Conservation (phyloP, 176 grass and related monocot genomes). For the Aegilops tauschii region DNA sequence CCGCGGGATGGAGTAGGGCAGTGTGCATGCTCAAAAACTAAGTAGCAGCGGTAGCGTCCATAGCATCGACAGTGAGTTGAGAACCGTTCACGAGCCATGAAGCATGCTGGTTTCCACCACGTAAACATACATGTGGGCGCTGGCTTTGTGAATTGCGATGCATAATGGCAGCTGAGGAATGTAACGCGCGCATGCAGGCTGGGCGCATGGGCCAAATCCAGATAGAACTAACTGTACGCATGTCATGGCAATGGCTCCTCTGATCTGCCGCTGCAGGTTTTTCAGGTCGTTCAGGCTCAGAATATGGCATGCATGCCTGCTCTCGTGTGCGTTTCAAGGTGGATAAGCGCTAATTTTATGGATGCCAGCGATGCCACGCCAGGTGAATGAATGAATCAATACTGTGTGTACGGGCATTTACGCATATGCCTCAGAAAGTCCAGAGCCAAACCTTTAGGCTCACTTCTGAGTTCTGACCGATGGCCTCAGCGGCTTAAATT, state of each 20-base stretch:
- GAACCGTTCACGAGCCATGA: not conserved
- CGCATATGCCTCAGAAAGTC: too few species aligned
- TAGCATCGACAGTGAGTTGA: not conserved
- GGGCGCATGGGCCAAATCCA: not conserved
- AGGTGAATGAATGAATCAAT: too few species aligned
- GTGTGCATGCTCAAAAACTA: not conserved
- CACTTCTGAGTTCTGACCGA: too few species aligned
- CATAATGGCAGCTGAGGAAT: not conserved
- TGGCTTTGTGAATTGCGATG: too few species aligned
- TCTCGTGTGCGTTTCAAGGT: not conserved
- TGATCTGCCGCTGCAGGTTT: not conserved
- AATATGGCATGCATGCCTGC: not conserved
- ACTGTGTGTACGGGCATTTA: too few species aligned
- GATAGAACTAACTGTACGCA: not conserved
- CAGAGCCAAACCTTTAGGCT: too few species aligned
- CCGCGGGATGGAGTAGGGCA: too few species aligned
- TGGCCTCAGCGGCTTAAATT: too few species aligned
- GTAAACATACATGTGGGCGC: not conserved
- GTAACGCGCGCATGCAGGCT: not conserved
- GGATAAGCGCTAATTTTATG: not conserved
- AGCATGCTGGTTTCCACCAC: not conserved
- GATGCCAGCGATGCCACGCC: constrained; percentile 20
- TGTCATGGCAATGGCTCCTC: constrained; percentile 4
- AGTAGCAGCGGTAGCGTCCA: not conserved
- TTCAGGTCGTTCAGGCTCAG: constrained; percentile 13